A percentile compares a stretch with the other conserved stretches of the same genome.
These are phyloP conservation scores for Anthostomella pinea DNA, from an alignment of 2,329 filamentous ascomycete species.

Conservation along the genomic window DNA sequence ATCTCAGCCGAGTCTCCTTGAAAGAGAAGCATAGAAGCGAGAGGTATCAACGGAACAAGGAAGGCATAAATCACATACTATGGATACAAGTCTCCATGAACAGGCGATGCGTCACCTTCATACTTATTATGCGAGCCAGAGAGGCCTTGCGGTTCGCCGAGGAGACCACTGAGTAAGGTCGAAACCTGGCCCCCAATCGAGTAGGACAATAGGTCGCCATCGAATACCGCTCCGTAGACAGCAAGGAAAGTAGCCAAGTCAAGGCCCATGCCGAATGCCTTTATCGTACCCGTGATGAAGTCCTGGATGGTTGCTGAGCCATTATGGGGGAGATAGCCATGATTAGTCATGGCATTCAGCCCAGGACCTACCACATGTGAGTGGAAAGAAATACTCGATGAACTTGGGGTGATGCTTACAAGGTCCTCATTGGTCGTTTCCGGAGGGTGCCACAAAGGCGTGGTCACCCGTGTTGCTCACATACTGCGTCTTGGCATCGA, in stretches of 20 bases:
- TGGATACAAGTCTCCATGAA: conserved; percentile 10
- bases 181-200: conserved; percentile 6
- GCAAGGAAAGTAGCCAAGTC: conserved; percentile 9
- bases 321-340: conserved; percentile 10
- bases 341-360: conserved; percentile 8
- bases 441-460: conserved; percentile 4
- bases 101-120: conserved; percentile 5
- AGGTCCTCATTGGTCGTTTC: conserved; percentile 4
- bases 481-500: conserved; percentile 6
- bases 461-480: conserved; percentile 9
- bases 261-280: conserved; percentile 6
- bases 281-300: conserved; percentile 3
- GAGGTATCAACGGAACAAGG: too few relatives aligned
- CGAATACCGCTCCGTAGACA: conserved; percentile 6
- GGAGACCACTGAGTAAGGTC: conserved; percentile 6
- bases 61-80: conserved; percentile 10
- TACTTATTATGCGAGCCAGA: conserved; percentile 10
- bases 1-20: too few relatives aligned
- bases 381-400: neutral
- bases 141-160: conserved; percentile 4
- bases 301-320: conserved; percentile 7
- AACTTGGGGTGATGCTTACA: conserved; percentile 4
- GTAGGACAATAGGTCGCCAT: conserved; percentile 7
- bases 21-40: too few relatives aligned
- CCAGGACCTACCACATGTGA: neutral